Conservation (phyloP, 352 stramenopile species). For the Globisporangium alternatum region DNA sequence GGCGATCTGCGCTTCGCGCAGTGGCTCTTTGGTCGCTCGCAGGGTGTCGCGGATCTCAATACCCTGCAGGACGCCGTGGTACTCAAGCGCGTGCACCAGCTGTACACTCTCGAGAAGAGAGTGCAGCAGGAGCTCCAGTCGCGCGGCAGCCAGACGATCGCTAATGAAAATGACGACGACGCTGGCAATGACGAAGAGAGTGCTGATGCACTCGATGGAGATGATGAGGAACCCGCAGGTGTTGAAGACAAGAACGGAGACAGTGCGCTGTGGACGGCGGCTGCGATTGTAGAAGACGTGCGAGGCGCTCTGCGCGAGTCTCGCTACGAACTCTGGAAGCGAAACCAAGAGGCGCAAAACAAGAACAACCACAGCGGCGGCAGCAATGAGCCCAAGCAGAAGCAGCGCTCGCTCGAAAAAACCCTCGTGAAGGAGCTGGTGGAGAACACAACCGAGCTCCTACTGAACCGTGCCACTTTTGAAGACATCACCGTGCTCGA, state of each 20-base stretch:
- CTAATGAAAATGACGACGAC: constrained; percentile 14
- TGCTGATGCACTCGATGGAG: neutral
- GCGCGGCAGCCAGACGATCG: constrained; percentile 6
- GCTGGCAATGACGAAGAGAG: constrained; percentile 11
- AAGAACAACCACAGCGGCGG: neutral
- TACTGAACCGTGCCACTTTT: constrained; percentile 43
- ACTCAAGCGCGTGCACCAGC: constrained; percentile 30
- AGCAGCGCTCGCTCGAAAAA: constrained; percentile 29
- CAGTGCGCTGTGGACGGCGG: constrained; percentile 16
- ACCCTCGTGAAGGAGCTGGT: constrained; percentile 53
- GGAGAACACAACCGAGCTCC: constrained; percentile 62
- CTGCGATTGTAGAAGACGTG: constrained; percentile 33
- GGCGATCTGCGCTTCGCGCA: constrained; percentile 49
- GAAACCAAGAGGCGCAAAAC: constrained; percentile 10
- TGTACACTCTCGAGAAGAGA: constrained; percentile 47
- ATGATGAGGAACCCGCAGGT: constrained; percentile 19
- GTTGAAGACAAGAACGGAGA: neutral
- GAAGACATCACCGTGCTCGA: constrained; percentile 34
- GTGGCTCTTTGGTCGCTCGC: constrained; percentile 59
- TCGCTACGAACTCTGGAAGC: constrained; percentile 25
- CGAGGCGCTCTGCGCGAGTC: constrained; percentile 27
- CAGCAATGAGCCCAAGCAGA: constrained; percentile 14
- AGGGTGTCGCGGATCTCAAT: constrained; percentile 31
- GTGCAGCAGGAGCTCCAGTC: constrained; percentile 40
- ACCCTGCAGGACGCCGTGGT: constrained; percentile 27